Conservation (phyloP, 2,329 filamentous ascomycete genomes). For the Colletotrichum gloeosporioides region DNA sequence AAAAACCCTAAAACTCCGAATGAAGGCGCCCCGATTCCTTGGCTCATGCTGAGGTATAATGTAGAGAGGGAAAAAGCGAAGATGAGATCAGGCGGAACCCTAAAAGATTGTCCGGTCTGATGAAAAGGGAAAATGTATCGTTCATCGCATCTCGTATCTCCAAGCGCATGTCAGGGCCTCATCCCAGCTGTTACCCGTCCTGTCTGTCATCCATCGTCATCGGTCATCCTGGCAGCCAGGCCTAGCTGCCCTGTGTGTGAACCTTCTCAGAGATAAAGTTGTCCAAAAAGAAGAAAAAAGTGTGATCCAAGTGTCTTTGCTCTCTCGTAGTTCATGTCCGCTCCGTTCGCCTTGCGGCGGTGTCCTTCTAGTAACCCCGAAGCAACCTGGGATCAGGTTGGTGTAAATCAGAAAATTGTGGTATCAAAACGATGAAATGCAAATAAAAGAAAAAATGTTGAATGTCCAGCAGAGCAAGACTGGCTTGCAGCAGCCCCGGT, state of each 20-base stretch:
- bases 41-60: constrained; percentile 19
- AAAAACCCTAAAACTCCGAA: constrained; percentile 6
- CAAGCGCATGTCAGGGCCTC: constrained; percentile 12
- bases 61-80: background rate
- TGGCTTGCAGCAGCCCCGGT: constrained; percentile 14
- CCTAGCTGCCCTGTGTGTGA: constrained; percentile 16
- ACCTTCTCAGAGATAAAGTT: constrained; percentile 1
- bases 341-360: constrained; percentile 43
- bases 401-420: constrained; percentile 31
- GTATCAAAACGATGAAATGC: constrained; percentile 23
- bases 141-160: constrained; percentile 18
- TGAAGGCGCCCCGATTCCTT: background rate
- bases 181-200: constrained; percentile 26
- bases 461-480: background rate
- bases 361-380: constrained; percentile 21
- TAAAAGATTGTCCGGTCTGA: background rate
- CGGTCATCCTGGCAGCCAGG: constrained; percentile 22
- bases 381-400: constrained; percentile 11
- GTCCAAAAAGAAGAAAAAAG: background rate
- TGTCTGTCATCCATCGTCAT: constrained; percentile 12
- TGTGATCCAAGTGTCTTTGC: constrained; percentile 23
- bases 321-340: constrained; percentile 22
- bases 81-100: background rate
- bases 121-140: background rate
- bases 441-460: constrained; percentile 23